Evolutionary conservation across 2,329 filamentous ascomycete species (phyloP).

Genomic region (Thelonectria olida): DNA sequence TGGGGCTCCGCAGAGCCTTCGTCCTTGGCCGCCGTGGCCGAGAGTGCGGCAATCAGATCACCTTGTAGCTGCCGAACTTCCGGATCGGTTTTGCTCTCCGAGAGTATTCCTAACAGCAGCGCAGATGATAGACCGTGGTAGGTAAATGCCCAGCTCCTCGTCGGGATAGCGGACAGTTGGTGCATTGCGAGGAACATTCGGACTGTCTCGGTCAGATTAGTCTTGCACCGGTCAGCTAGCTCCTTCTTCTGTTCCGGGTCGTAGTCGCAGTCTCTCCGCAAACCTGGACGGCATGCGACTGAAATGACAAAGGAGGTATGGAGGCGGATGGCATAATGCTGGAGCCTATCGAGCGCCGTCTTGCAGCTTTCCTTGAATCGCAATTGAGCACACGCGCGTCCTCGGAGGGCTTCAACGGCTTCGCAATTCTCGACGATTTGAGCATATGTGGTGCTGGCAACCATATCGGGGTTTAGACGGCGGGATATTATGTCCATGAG

Average conservation of each 20-base stretch:
- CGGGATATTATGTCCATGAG: constrained; percentile 69
- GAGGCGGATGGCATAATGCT: constrained; percentile 71
- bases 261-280: constrained; percentile 64
- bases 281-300: constrained; percentile 70
- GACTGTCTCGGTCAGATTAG: constrained; percentile 71
- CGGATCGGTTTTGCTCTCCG: constrained; percentile 70
- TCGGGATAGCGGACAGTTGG: constrained; percentile 72
- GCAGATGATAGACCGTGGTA: constrained; percentile 74
- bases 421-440: constrained; percentile 68
- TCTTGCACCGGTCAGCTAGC: constrained; percentile 67
- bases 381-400: constrained; percentile 60
- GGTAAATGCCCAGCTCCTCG: constrained; percentile 73
- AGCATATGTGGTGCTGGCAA: constrained; percentile 58
- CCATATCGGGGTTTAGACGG: constrained; percentile 64
- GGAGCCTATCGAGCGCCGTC: constrained; percentile 68
- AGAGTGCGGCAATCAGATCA: constrained; percentile 70
- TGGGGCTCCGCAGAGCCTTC: constrained; percentile 62
- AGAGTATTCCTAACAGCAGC: constrained; percentile 69
- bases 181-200: constrained; percentile 77
- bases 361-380: constrained; percentile 70
- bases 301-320: constrained; percentile 74
- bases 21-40: constrained; percentile 71
- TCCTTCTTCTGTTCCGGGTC: constrained; percentile 61
- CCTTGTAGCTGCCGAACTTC: constrained; percentile 72
- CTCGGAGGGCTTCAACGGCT: constrained; percentile 61